phyloP scores from a whole-genome alignment of 2,329 filamentous ascomycete species.

The Ceratocystiopsis sp. region DNA sequence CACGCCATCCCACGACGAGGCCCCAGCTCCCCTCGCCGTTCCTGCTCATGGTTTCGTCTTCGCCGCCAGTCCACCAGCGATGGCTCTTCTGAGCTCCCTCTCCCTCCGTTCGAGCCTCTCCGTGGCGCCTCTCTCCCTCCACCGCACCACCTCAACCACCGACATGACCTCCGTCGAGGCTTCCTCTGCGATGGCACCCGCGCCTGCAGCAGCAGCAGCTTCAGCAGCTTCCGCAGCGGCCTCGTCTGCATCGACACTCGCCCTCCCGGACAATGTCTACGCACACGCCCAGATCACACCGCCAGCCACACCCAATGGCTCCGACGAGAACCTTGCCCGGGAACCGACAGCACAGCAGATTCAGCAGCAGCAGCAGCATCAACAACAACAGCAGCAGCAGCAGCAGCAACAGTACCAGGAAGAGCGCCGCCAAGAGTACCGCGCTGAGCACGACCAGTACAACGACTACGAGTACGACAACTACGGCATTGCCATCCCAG shows the following conservation, averaged over 20 bases:
- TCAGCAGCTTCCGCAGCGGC: slow-evolving; percentile 55
- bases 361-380: background rate
- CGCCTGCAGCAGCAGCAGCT: slow-evolving; percentile 4
- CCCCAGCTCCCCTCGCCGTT: too few relatives aligned
- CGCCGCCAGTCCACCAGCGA: slow-evolving; percentile 17
- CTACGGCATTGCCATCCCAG: slow-evolving; percentile 21
- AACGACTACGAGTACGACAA: background rate
- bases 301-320: slow-evolving; percentile 55
- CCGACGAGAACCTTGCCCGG: slow-evolving; percentile 38
- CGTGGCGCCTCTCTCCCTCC: slow-evolving; percentile 40
- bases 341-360: slow-evolving; percentile 18
- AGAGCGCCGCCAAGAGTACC: background rate
- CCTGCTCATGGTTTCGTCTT: slow-evolving; percentile 7
- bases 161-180: slow-evolving; percentile 11
- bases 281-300: slow-evolving; percentile 53
- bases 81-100: slow-evolving; percentile 30
- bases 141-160: slow-evolving; percentile 13
- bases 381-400: background rate
- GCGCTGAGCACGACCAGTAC: background rate
- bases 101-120: slow-evolving; percentile 39
- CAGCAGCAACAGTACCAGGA: background rate
- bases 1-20: background rate
- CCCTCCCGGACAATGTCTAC: slow-evolving; percentile 20
- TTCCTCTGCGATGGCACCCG: slow-evolving; percentile 1
- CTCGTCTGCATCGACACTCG: slow-evolving; percentile 28